Base-by-base conservation (phyloP, 2,329 filamentous ascomycete species). In the Ascochyta viciae-villosae region DNA sequence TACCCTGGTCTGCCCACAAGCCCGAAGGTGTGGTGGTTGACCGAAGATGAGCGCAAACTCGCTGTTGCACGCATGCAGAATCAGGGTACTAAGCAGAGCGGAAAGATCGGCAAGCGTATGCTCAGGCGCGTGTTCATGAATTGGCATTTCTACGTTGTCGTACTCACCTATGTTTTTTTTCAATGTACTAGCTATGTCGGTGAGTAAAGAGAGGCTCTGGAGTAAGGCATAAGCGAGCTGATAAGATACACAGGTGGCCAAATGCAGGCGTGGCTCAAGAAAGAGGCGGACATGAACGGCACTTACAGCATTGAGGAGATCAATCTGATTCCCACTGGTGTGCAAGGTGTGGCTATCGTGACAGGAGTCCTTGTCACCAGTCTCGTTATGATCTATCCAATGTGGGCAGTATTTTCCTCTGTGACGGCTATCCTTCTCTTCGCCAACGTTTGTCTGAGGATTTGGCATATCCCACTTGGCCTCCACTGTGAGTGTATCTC, bases 231-330 rank as follows among this genome's bases (percentile, higher is more conserved):
- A 6, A 24, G 23, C 4, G 10, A 52, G 42, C 42, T 52, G 27
- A 52, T 35, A 33, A 3, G 6, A 12, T 12, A 4, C 9, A 16
- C 27, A 52, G 49, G 49, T 8, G 59, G 64, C 2, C 82, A 82
- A 51, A 82, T 83, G 80, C 80, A 76, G 42, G 73, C 82, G 5
- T 82, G 81, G 80, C 74, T 83, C 41, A 81, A 82, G 57, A 72
- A 73, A 1, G 77, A 79, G 43, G 74, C 75, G 3, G 54, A 56
- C 5, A 53, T 60, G 16, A 52, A 64, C 37, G 55, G 57, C 23
- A 62, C 65, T 13, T 82, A 79, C 62, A 77, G 77, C 0, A 77
- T 82, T 2, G 73, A 75, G 0, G 72, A 82, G 54, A 76, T 81
- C 57, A 83, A 83, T 59, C 70, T 79, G 42, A 73, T 82, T 2